phyloP scores from a whole-genome alignment of 768 basidiomycete genomes.

The Leccinum boreale region DNA sequence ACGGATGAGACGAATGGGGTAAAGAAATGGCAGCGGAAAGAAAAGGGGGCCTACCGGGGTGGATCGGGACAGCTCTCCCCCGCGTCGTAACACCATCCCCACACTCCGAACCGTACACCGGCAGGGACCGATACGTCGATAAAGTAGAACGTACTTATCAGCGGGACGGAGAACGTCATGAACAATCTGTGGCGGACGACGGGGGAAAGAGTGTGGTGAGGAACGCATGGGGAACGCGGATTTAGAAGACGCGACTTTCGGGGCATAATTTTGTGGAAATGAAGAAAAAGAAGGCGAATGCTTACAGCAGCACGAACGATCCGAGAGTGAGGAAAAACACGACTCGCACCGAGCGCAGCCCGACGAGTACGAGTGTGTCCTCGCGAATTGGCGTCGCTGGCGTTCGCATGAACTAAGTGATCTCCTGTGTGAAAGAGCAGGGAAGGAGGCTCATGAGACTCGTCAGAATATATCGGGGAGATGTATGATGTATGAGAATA shows the following conservation, averaged over 20 bases:
- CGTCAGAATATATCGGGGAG: neutral
- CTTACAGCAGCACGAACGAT: slow-evolving; percentile 1
- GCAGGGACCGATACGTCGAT: neutral
- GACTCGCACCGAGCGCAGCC: slow-evolving; percentile 3
- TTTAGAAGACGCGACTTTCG: neutral
- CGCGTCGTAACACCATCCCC: neutral
- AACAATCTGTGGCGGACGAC: neutral
- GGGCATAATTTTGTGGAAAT: neutral
- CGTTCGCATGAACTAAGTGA: neutral
- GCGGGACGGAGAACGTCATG: neutral
- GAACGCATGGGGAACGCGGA: neutral
- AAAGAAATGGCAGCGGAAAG: neutral
- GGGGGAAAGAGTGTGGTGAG: neutral
- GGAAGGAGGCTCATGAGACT: neutral
- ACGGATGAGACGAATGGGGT: too few species aligned
- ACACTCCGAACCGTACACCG: neutral
- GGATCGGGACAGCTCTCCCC: neutral
- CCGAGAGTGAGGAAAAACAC: neutral
- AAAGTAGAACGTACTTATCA: neutral
- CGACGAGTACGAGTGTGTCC: neutral
- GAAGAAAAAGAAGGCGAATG: neutral
- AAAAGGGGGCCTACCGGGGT: neutral
- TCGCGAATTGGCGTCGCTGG: neutral
- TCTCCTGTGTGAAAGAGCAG: neutral
- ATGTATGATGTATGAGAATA: neutral